These are phyloP conservation scores for Lichtheimia ornata DNA, from an alignment of 371 early-diverging fungal genomes.

Conservation along the genomic window DNA sequence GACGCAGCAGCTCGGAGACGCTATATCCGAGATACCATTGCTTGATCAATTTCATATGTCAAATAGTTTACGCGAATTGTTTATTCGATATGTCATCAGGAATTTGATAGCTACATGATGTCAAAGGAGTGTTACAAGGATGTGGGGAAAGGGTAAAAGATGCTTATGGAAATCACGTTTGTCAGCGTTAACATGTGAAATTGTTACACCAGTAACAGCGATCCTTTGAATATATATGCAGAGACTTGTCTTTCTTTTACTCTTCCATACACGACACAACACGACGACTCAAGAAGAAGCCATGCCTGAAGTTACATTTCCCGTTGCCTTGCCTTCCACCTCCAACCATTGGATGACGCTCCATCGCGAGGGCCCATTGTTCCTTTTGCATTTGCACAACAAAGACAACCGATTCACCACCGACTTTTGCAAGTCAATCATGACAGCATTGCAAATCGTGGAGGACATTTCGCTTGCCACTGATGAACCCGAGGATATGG, in stretches of 20 bases:
- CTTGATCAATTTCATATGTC: no score
- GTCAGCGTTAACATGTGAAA: no score
- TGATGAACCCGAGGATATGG: conserved; percentile 45
- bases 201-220: no score
- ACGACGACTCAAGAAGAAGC: not conserved
- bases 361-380: conserved; percentile 56
- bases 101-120: no score
- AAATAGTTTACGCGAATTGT: no score
- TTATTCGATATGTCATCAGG: no score
- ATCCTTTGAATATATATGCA: no score
- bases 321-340: conserved; percentile 38
- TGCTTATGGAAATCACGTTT: conserved; percentile 1
- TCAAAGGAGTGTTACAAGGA: no score
- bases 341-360: conserved; percentile 47
- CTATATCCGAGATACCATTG: no score
- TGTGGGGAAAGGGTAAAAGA: not conserved
- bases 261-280: not conserved
- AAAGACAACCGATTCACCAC: conserved; percentile 73
- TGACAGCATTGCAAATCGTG: conserved; percentile 62
- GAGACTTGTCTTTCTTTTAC: not conserved
- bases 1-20: no score
- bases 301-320: conserved; percentile 21
- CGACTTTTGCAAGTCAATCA: conserved; percentile 58
- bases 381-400: conserved; percentile 59
- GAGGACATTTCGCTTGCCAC: conserved; percentile 48